These are phyloP conservation scores for Botrytis aclada DNA, from an alignment of 2,329 filamentous ascomycete genomes.

Conservation along the genomic window DNA sequence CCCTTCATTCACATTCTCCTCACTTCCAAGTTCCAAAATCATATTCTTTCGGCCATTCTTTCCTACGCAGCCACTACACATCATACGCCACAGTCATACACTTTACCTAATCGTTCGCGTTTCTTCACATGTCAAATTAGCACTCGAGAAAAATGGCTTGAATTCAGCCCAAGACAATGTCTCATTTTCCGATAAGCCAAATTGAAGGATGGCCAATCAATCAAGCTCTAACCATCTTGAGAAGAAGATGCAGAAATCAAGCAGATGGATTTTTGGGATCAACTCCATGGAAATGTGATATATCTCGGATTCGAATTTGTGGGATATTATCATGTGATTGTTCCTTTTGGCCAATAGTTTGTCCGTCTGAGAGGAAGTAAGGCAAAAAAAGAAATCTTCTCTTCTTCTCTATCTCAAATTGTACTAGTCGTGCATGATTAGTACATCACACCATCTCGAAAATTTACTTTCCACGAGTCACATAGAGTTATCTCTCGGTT, in stretches of 20 bases:
- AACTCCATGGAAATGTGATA: neutral
- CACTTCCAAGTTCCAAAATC: neutral
- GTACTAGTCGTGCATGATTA: neutral
- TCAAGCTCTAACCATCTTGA: neutral
- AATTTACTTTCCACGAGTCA: neutral
- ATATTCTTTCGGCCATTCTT: neutral
- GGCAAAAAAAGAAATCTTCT: neutral
- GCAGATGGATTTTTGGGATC: neutral
- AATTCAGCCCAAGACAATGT: neutral
- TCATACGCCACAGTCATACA: slow-evolving; percentile 4
- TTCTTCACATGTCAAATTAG: neutral
- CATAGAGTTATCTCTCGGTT: neutral
- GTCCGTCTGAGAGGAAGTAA: neutral
- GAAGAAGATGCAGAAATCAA: slow-evolving; percentile 1
- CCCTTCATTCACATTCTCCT: neutral
- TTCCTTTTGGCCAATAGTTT: neutral
- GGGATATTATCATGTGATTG: neutral
- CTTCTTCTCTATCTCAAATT: neutral
- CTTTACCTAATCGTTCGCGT: neutral
- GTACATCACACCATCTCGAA: neutral
- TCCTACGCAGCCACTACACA: neutral
- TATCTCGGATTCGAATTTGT: neutral
- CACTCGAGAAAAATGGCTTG: neutral
- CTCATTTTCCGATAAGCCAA: neutral
- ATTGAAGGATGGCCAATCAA: neutral